Conservation (phyloP, 441 rosid species). For the Croton setiger region DNA sequence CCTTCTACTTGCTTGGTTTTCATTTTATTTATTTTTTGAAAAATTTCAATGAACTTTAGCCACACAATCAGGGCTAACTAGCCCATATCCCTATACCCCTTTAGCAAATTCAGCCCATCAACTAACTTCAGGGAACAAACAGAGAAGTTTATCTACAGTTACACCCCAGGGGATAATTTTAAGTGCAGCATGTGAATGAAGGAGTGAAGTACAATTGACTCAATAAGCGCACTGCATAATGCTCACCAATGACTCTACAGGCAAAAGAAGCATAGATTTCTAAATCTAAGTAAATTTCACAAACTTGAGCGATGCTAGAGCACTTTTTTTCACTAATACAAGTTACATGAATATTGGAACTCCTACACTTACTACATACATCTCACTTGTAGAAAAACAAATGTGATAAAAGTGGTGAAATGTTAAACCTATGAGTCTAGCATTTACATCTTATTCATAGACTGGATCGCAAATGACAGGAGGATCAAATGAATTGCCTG, state of each 20-base stretch:
- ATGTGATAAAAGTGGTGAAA: neutral
- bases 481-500: neutral
- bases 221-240: neutral
- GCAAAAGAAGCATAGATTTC: neutral
- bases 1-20: too few relatives aligned
- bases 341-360: neutral
- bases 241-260: neutral
- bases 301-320: neutral
- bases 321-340: neutral
- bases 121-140: neutral
- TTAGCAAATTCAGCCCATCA: neutral
- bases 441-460: neutral
- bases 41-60: neutral
- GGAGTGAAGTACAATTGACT: neutral
- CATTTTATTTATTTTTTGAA: neutral
- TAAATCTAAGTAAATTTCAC: neutral
- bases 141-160: neutral
- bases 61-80: neutral
- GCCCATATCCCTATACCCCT: neutral
- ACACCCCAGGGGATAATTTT: neutral
- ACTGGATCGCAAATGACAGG: neutral
- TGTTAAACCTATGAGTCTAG: neutral
- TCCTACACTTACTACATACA: neutral
- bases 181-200: neutral
- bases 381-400: neutral